phyloP scores from a whole-genome alignment of 257 asterid species.

The Solanum medicagineum region DNA sequence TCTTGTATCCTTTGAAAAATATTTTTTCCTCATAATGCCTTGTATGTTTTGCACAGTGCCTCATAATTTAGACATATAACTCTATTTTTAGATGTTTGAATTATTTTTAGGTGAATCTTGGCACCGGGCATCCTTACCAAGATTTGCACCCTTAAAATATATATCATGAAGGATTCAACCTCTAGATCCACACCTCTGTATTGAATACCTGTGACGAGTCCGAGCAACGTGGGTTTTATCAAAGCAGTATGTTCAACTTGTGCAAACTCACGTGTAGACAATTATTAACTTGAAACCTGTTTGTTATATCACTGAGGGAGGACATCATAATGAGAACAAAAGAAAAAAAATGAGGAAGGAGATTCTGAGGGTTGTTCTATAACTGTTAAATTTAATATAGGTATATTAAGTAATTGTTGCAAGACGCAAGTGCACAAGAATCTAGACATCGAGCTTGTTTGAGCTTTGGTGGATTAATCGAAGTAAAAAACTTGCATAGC shows the following conservation, averaged over 20 bases:
- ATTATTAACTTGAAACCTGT: neutral
- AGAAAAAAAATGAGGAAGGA: neutral
- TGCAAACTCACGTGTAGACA: neutral
- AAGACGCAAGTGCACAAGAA: neutral
- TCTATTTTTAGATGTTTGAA: too few relatives aligned
- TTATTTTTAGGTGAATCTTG: too few relatives aligned
- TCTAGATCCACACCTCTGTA: too few relatives aligned
- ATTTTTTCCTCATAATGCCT: too few relatives aligned
- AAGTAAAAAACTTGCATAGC: neutral
- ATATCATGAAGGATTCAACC: too few relatives aligned
- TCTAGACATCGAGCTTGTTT: neutral
- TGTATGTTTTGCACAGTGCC: too few relatives aligned
- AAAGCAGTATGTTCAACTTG: neutral
- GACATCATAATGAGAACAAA: neutral
- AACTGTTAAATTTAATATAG: neutral
- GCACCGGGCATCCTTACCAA: too few relatives aligned
- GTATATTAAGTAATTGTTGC: neutral
- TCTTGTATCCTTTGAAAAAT: too few relatives aligned
- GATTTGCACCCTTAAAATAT: too few relatives aligned
- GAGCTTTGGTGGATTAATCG: neutral
- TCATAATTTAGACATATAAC: too few relatives aligned
- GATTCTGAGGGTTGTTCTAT: neutral
- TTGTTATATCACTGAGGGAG: neutral
- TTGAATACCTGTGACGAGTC: too few relatives aligned
- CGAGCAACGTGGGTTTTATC: too few relatives aligned